phyloP scores from a whole-genome alignment of 2,329 filamentous ascomycete species.

The Chaetomium sp. region DNA sequence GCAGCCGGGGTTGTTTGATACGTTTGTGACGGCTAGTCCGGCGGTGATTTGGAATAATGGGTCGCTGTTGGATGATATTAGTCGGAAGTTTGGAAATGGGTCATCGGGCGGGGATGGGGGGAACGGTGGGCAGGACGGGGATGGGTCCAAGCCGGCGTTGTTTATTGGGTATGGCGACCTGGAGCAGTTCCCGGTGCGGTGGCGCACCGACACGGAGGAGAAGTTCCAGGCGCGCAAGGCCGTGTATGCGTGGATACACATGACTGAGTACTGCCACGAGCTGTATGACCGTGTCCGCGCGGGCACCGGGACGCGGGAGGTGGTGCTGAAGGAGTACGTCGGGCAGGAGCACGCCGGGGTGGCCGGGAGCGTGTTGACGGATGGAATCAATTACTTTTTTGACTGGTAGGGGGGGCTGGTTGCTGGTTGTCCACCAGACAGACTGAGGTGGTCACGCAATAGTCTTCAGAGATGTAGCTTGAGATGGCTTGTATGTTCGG shows the following conservation, averaged over 20 bases:
- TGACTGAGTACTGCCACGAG: neutral
- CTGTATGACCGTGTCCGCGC: neutral
- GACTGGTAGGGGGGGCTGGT: neutral
- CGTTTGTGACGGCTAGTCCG: neutral
- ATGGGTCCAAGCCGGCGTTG: neutral
- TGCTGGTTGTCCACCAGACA: neutral
- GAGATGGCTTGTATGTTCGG: neutral
- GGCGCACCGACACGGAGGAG: neutral
- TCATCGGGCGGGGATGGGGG: too few species aligned
- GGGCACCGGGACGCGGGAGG: neutral
- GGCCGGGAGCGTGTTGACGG: neutral
- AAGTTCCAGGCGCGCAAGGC: neutral
- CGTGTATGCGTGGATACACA: neutral
- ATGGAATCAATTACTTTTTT: neutral
- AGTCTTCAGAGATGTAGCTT: neutral
- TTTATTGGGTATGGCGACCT: neutral
- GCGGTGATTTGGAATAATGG: neutral
- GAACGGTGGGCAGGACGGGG: too few species aligned
- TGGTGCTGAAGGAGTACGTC: neutral
- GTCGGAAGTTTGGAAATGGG: neutral
- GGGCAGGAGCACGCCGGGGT: neutral
- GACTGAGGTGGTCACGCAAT: neutral
- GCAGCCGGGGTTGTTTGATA: neutral
- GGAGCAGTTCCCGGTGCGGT: neutral
- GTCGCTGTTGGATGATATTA: neutral